Evolutionary conservation across 306 rosid species (phyloP).

Genomic region (Nissolia schottii): DNA sequence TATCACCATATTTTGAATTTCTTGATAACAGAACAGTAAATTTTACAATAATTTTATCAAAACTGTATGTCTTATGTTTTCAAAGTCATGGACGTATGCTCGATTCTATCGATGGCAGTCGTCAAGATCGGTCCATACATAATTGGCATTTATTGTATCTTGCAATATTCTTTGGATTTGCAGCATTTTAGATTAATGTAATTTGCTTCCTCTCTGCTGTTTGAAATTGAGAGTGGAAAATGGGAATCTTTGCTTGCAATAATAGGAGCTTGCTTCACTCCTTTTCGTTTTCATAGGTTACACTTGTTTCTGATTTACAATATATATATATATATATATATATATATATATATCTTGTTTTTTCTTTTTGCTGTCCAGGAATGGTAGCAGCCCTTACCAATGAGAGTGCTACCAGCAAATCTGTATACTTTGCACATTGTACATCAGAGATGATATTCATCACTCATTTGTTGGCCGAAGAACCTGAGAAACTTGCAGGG

Average conservation of each 20-base stretch:
- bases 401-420: slow-evolving; percentile 95
- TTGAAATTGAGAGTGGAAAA: not conserved
- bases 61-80: not conserved
- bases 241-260: not conserved
- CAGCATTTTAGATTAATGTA: not conserved
- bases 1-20: not conserved
- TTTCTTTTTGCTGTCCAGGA: slow-evolving; percentile 38
- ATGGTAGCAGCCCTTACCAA: slow-evolving; percentile 96
- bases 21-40: not conserved
- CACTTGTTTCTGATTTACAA: not conserved
- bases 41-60: not conserved
- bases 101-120: not conserved
- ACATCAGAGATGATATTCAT: slow-evolving; percentile 94
- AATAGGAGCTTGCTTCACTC: not conserved
- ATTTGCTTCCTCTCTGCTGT: not conserved
- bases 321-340: no score
- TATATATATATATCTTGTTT: not conserved
- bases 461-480: slow-evolving; percentile 47
- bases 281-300: not conserved
- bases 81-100: not conserved
- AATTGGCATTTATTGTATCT: not conserved
- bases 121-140: not conserved
- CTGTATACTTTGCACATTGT: slow-evolving; percentile 90
- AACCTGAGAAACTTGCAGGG: slow-evolving; percentile 96
- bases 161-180: not conserved